Evolutionary conservation across 202 grass and related monocot species (phyloP).

Genomic region (Elaeis oleifera): DNA sequence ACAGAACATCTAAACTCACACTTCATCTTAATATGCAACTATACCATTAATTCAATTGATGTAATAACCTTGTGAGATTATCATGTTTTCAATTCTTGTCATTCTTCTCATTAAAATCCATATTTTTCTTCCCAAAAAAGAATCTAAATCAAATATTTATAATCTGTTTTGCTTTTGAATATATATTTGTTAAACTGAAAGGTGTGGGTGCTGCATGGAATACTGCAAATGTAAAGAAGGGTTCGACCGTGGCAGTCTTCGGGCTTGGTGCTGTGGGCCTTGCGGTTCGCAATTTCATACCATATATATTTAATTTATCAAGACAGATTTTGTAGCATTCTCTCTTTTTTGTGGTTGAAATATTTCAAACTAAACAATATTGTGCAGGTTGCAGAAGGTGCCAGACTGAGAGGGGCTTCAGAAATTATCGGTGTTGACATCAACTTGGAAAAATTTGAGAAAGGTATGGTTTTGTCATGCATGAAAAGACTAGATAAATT

Average conservation of each 20-base stretch:
- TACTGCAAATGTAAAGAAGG: constrained; percentile 58
- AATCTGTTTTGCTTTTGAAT: background rate
- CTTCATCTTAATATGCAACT: too few species aligned
- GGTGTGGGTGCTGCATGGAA: constrained; percentile 89
- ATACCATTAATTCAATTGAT: too few species aligned
- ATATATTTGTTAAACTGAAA: constrained; percentile 3
- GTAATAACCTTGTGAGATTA: too few species aligned
- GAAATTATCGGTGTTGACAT: constrained; percentile 1
- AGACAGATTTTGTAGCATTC: background rate
- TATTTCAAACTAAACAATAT: background rate
- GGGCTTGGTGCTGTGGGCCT: constrained; percentile 77
- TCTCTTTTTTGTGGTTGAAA: background rate
- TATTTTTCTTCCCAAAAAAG: too few species aligned
- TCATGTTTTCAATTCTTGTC: too few species aligned
- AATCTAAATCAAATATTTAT: too few species aligned
- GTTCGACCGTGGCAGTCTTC: constrained; percentile 55
- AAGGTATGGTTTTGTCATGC: background rate
- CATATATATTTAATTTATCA: too few species aligned
- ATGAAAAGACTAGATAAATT: too few species aligned
- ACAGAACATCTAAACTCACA: too few species aligned
- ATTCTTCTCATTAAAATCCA: too few species aligned
- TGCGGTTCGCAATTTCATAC: constrained; percentile 30
- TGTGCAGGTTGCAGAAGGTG: constrained; percentile 4
- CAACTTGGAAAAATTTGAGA: background rate
- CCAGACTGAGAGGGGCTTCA: background rate